Evolutionary conservation across 805 yeast species (phyloP), one percentile per base, ranked within the genome.

Genomic region (Starmerella geochares): DNA sequence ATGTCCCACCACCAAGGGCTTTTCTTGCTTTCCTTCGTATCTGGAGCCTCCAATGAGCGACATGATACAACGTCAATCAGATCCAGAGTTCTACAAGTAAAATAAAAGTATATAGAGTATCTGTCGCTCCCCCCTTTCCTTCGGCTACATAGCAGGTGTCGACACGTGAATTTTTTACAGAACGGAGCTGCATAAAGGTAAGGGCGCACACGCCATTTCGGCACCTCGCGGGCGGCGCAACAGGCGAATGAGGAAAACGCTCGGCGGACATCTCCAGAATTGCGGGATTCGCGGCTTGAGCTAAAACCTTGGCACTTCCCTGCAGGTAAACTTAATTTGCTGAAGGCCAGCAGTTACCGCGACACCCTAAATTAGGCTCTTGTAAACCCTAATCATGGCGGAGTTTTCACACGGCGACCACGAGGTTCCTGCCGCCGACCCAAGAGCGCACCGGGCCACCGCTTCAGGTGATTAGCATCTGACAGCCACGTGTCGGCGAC

Each of bases 1-100:
- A 54, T 62, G 65, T 24, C 65, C 65, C 10, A 54, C 58, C 33
- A 58, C 57, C 6, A 32, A 33, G 5, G 65, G 71, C 69, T 48
- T 48, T 21, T 48, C 48, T 38, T 54, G 58, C 32, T 52, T 46
- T 25, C 58, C 58, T 36, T 54, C 54, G 33, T 41, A 54, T 5
- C 53, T 21, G 13, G 55, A 50, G 31, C 54, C 48, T 9, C 57
- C 57, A 20, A 54, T 47, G 16, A 50, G 49, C 17, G 56, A 53
- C 58, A 54, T 54, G 14, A 9, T 16, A 20, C 13, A 43, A 43
- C n/a, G 21, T 3, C 11, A 21, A 42, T 20, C 23, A 25, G 14
- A 11, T 5, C 11, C 29, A 4, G 8, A 4, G 21, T n/a, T 38
- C 3, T 11, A n/a, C 23, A 40, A 24, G 3, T 9, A 17, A 24